Conservation (phyloP, 257 asterid genomes). For the Nicotiana undulata region DNA sequence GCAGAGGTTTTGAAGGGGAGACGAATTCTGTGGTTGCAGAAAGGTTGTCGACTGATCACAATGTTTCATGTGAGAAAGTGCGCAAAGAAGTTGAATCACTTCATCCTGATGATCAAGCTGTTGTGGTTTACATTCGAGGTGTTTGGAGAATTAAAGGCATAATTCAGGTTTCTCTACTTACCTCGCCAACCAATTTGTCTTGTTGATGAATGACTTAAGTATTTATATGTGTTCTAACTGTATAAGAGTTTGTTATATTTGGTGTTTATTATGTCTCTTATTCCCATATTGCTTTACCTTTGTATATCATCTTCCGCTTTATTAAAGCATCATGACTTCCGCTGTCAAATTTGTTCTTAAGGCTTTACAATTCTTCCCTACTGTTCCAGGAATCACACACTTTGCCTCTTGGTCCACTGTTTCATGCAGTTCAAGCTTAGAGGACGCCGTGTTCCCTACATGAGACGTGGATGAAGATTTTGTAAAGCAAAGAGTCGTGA, state of each 20-base stretch:
- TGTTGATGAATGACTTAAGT: neutral
- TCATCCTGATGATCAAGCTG: slow-evolving; percentile 72
- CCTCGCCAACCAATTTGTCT: neutral
- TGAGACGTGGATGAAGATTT: slow-evolving; percentile 46
- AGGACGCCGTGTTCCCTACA: slow-evolving; percentile 37
- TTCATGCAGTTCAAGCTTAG: slow-evolving; percentile 58
- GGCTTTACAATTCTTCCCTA: slow-evolving; percentile 29
- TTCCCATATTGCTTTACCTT: neutral
- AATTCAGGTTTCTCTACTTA: slow-evolving; percentile 57
- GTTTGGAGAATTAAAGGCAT: slow-evolving; percentile 99
- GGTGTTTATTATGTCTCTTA: neutral
- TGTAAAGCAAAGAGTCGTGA: slow-evolving; percentile 39
- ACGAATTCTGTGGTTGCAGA: slow-evolving; percentile 62
- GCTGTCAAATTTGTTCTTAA: slow-evolving; percentile 29
- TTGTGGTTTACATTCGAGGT: slow-evolving; percentile 75
- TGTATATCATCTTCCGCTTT: neutral
- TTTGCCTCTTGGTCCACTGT: slow-evolving; percentile 47
- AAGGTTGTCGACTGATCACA: slow-evolving; percentile 84
- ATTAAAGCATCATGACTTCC: slow-evolving; percentile 19
- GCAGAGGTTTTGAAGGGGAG: slow-evolving; percentile 62
- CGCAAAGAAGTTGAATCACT: slow-evolving; percentile 87
- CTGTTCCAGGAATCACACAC: slow-evolving; percentile 75
- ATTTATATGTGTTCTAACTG: neutral
- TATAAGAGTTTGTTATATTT: neutral
- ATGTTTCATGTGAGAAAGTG: slow-evolving; percentile 72